Evolutionary conservation across 352 stramenopile genomes (phyloP), one percentile per base, ranked within the genome.

Genomic region (Globisporangium polare): DNA sequence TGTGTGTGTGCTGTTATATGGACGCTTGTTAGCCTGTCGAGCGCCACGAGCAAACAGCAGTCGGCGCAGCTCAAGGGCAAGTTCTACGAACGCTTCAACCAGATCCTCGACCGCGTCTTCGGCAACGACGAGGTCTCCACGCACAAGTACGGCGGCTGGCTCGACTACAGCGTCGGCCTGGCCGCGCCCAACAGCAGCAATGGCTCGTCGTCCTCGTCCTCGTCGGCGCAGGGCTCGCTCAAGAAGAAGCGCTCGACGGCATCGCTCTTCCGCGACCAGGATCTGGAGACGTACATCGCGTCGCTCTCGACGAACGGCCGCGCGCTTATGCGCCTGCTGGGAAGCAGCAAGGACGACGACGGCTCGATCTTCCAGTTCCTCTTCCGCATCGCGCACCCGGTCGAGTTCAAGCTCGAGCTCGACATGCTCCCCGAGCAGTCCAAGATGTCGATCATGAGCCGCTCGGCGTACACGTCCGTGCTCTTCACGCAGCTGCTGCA

Each of bases 41-140:
- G 67, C 1, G 71, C 78, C 17, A 76, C 77, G 0, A 85, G 68
- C 68, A 91, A 93, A 72, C 83, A 81, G 27, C 80, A 90, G 62
- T 88, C 81, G n/a, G 79, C 76, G 18, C 85, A 92, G 65, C 71
- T 88, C 33, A 85, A 87, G 37, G 80, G 85, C 58, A 81, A 89
- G 57, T 92, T 94, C 61, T 94, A 94, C 69, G 85, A 92, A 64
- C 85, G 85, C 29, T 91, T 94, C 58, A 92, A 92, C 71, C 85
- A 91, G 71, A 77, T 94, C 22, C 60, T 94, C 33, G 85, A 94
- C 68, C 83, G 85, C 35, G 52, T 94, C 3, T 92, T 91, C 59
- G 85, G 85, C 42, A 79, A 75, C 39, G 83, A 94, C 68, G 65
- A 85, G 0, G 62, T 81, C 13, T 94, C 85, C 60, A 91, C 81